A percentile compares a stretch with the other conserved stretches of the same genome.
These are phyloP conservation scores for Ogataea parapolymorpha DNA, from an alignment of 805 yeast species.

Conservation along the genomic window DNA sequence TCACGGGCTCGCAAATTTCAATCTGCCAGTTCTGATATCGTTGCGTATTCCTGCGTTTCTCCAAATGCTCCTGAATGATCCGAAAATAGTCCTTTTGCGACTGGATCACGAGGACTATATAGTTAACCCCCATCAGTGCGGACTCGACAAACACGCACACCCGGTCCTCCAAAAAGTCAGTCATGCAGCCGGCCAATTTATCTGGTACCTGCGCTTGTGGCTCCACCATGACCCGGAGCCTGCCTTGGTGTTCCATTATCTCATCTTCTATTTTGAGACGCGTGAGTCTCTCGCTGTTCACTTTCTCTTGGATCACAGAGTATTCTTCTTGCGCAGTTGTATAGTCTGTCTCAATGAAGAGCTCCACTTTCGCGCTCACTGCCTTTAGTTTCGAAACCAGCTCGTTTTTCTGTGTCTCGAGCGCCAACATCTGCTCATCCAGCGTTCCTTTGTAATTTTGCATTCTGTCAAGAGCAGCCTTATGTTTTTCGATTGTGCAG, in stretches of 20 bases:
- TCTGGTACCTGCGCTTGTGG: neutral
- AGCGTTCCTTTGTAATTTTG: constrained; percentile 12
- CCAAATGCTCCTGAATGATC: constrained; percentile 3
- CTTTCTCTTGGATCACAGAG: constrained; percentile 2
- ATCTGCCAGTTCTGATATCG: constrained; percentile 5
- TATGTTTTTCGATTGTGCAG: constrained; percentile 3
- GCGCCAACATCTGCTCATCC: constrained; percentile 12
- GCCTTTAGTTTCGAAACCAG: constrained; percentile 7
- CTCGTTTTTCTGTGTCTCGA: constrained; percentile 13
- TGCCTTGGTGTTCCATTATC: constrained; percentile 17
- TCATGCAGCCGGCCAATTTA: neutral
- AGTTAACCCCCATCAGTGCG: constrained; percentile 12
- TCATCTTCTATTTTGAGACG: constrained; percentile 25
- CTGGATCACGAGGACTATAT: constrained; percentile 4
- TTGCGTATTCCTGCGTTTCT: neutral
- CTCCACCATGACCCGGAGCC: constrained; percentile 15
- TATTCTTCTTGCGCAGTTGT: neutral
- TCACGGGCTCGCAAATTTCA: neutral
- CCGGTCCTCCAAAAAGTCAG: constrained; percentile 1
- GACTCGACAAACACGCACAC: constrained; percentile 13
- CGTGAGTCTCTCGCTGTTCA: constrained; percentile 16
- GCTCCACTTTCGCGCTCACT: constrained; percentile 6
- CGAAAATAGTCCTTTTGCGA: neutral
- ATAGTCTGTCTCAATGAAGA: constrained; percentile 9
- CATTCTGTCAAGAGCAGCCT: neutral